phyloP scores from a whole-genome alignment of 2,329 filamentous ascomycete genomes.

The Emmonsiellopsis sp. region DNA sequence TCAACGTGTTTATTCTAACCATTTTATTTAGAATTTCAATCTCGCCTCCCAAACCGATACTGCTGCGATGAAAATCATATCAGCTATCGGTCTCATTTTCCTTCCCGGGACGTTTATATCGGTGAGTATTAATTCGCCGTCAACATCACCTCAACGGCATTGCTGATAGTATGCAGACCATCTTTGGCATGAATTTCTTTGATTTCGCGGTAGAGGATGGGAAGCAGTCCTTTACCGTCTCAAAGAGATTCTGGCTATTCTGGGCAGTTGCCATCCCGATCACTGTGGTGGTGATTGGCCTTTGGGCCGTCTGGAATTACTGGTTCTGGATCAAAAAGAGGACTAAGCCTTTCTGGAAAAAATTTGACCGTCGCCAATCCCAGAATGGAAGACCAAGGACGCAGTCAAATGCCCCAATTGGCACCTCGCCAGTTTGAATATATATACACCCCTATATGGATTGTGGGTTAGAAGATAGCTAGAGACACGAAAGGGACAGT shows the following conservation, averaged over 20 bases:
- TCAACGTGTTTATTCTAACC: not conserved
- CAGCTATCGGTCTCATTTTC: constrained; percentile 19
- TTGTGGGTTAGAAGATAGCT: too few relatives aligned
- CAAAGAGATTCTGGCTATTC: constrained; percentile 22
- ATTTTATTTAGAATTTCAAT: constrained; percentile 20
- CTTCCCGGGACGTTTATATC: constrained; percentile 23
- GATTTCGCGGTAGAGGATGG: constrained; percentile 13
- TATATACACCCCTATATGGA: too few relatives aligned
- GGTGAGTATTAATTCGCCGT: constrained; percentile 12
- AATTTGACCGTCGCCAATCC: not conserved
- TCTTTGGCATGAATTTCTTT: constrained; percentile 30
- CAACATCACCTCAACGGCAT: not conserved
- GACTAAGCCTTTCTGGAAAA: not conserved
- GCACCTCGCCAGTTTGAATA: too few relatives aligned
- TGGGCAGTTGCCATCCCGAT: constrained; percentile 22
- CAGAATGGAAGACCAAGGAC: not conserved
- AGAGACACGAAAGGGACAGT: too few relatives aligned
- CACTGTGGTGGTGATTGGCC: constrained; percentile 17
- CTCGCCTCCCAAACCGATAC: constrained; percentile 24
- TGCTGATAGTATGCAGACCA: constrained; percentile 12
- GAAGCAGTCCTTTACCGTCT: constrained; percentile 15
- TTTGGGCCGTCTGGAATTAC: constrained; percentile 18
- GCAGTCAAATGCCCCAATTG: not conserved
- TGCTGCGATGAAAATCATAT: constrained; percentile 22
- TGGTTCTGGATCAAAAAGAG: not conserved